phyloP scores from a whole-genome alignment of 352 stramenopile genomes.

The Globisporangium viniferum region DNA sequence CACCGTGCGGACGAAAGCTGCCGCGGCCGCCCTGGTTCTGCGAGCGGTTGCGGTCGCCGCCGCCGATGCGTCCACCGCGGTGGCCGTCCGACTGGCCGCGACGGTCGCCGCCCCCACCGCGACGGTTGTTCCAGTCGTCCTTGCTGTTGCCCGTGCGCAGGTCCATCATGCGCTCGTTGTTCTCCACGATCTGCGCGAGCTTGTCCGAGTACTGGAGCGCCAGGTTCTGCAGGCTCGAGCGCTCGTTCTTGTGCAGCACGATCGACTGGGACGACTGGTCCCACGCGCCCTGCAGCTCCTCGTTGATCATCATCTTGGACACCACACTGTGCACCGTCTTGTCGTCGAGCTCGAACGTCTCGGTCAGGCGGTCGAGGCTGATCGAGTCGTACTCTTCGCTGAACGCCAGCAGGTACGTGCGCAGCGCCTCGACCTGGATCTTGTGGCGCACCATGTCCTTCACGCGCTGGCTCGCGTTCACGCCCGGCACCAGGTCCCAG shows the following conservation, averaged over 20 bases:
- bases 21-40: slow-evolving; percentile 38
- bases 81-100: slow-evolving; percentile 30
- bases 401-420: slow-evolving; percentile 97
- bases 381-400: slow-evolving; percentile 96
- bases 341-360: slow-evolving; percentile 97
- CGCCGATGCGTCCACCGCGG: slow-evolving; percentile 23
- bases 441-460: slow-evolving; percentile 91
- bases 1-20: slow-evolving; percentile 46
- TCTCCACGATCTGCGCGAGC: slow-evolving; percentile 84
- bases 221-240: slow-evolving; percentile 92
- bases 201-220: slow-evolving; percentile 97
- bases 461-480: slow-evolving; percentile 76
- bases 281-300: slow-evolving; percentile 96
- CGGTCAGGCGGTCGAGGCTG: slow-evolving; percentile 91
- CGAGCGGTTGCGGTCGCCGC: slow-evolving; percentile 23
- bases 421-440: slow-evolving; percentile 95
- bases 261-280: slow-evolving; percentile 98
- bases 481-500: slow-evolving; percentile 95
- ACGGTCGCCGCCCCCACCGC: slow-evolving; percentile 33
- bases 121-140: slow-evolving; percentile 65
- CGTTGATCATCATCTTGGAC: slow-evolving; percentile 99
- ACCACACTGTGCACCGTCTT: slow-evolving; percentile 97
- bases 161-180: slow-evolving; percentile 90
- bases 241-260: slow-evolving; percentile 93
- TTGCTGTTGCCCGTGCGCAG: slow-evolving; percentile 63